Percentiles rank a stretch among this genome's conserved stretches.
These are phyloP conservation scores for Naegleria gruberi DNA, from an alignment of 208 protist genomes.

Conservation along the genomic window DNA sequence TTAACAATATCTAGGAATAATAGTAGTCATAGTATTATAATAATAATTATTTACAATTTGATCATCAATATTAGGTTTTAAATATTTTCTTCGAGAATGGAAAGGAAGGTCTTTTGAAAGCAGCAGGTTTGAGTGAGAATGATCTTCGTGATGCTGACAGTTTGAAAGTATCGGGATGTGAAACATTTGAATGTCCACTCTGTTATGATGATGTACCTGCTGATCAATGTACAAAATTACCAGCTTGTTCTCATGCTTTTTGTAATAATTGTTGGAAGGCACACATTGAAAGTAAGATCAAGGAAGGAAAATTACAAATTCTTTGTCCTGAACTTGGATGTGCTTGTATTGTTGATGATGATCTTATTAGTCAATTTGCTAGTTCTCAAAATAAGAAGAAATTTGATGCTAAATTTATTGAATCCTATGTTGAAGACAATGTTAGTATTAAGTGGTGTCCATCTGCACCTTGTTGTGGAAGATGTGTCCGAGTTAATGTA, in stretches of 20 bases:
- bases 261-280: slow-evolving; percentile 49
- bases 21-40: too few species aligned
- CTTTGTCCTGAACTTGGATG: neutral
- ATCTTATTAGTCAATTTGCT: slow-evolving; percentile 40
- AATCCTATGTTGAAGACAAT: slow-evolving; percentile 58
- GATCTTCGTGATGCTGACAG: neutral
- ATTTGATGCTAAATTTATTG: slow-evolving; percentile 43
- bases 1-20: neutral
- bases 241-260: slow-evolving; percentile 48
- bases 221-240: slow-evolving; percentile 35
- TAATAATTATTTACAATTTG: too few species aligned
- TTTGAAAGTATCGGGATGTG: neutral
- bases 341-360: slow-evolving; percentile 39
- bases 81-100: neutral
- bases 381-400: slow-evolving; percentile 22
- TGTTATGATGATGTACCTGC: slow-evolving; percentile 47
- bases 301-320: slow-evolving; percentile 30
- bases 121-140: neutral
- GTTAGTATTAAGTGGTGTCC: slow-evolving; percentile 63
- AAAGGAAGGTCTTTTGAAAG: neutral
- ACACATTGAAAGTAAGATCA: slow-evolving; percentile 46
- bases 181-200: slow-evolving; percentile 18
- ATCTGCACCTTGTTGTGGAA: slow-evolving; percentile 59
- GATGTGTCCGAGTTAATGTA: slow-evolving; percentile 33
- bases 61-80: neutral